phyloP scores from a whole-genome alignment of 352 stramenopile genomes.

The Pythium apleroticum region DNA sequence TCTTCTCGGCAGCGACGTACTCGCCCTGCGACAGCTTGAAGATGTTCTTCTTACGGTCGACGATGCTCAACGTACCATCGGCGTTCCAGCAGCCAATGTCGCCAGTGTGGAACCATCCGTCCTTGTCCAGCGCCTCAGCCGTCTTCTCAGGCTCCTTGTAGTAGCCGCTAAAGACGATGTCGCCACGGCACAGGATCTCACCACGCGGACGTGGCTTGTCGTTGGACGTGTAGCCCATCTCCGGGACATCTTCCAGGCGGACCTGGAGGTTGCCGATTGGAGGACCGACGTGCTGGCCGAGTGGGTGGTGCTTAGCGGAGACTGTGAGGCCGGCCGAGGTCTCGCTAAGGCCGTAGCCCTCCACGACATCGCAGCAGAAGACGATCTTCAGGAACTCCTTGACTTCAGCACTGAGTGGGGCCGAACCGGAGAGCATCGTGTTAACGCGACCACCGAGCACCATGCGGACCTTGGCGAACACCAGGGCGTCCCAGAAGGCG shows the following conservation, averaged over 20 bases:
- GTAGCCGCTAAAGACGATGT: slow-evolving; percentile 90
- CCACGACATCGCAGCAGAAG: slow-evolving; percentile 90
- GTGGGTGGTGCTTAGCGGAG: slow-evolving; percentile 45
- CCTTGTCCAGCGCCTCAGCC: slow-evolving; percentile 86
- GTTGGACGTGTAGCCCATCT: slow-evolving; percentile 95
- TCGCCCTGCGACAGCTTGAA: slow-evolving; percentile 95
- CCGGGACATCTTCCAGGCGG: slow-evolving; percentile 93
- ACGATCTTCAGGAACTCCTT: slow-evolving; percentile 97
- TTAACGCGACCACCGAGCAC: slow-evolving; percentile 89
- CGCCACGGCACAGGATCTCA: slow-evolving; percentile 73
- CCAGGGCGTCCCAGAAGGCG: slow-evolving; percentile 92
- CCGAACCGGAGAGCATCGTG: slow-evolving; percentile 92
- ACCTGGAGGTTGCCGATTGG: slow-evolving; percentile 88
- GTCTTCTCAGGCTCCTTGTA: slow-evolving; percentile 94
- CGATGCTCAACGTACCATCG: slow-evolving; percentile 90
- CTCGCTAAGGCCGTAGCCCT: slow-evolving; percentile 97
- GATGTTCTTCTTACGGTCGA: slow-evolving; percentile 93
- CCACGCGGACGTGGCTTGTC: slow-evolving; percentile 70
- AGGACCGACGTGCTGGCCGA: slow-evolving; percentile 91
- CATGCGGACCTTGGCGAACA: slow-evolving; percentile 95
- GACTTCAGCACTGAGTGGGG: slow-evolving; percentile 89
- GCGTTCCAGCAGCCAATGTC: slow-evolving; percentile 96
- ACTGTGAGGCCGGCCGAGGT: slow-evolving; percentile 86
- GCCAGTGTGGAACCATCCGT: slow-evolving; percentile 97
- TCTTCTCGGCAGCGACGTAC: slow-evolving; percentile 97